Conservation (phyloP, 2,329 filamentous ascomycete genomes). For the Daldinia sp. region DNA sequence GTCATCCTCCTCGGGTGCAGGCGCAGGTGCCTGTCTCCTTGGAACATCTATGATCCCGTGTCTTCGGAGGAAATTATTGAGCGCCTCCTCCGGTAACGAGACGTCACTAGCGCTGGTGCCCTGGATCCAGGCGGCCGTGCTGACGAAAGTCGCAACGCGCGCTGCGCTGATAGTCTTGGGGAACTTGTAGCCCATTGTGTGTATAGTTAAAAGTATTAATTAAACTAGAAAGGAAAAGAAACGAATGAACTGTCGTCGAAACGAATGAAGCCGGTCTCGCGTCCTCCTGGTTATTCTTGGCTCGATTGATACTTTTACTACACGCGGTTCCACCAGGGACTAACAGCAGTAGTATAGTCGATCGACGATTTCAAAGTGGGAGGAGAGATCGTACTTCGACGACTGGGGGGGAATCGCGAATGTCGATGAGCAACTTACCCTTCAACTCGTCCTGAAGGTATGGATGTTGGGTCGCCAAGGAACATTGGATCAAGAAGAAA, state of each 20-base stretch:
- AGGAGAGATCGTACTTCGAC: conserved; percentile 32
- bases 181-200: conserved; percentile 35
- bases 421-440: conserved; percentile 30
- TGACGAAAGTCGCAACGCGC: conserved; percentile 39
- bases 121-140: conserved; percentile 42
- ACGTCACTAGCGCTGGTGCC: conserved; percentile 34
- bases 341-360: conserved; percentile 14
- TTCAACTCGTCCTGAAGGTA: conserved; percentile 33
- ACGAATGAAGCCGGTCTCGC: conserved; percentile 25
- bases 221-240: conserved; percentile 13
- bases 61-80: conserved; percentile 39
- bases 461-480: conserved; percentile 30
- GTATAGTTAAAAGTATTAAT: not conserved
- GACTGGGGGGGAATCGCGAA: conserved; percentile 13
- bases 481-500: conserved; percentile 24
- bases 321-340: conserved; percentile 33
- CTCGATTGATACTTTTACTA: conserved; percentile 3
- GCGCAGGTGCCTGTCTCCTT: conserved; percentile 10
- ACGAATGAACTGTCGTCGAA: conserved; percentile 31
- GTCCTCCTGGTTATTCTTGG: conserved; percentile 15
- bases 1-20: not conserved
- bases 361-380: conserved; percentile 19
- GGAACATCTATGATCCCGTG: conserved; percentile 13
- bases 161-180: conserved; percentile 43
- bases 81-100: conserved; percentile 34